Base-by-base conservation (phyloP, 768 basidiomycete genomes). In the Trametes cingulata region DNA sequence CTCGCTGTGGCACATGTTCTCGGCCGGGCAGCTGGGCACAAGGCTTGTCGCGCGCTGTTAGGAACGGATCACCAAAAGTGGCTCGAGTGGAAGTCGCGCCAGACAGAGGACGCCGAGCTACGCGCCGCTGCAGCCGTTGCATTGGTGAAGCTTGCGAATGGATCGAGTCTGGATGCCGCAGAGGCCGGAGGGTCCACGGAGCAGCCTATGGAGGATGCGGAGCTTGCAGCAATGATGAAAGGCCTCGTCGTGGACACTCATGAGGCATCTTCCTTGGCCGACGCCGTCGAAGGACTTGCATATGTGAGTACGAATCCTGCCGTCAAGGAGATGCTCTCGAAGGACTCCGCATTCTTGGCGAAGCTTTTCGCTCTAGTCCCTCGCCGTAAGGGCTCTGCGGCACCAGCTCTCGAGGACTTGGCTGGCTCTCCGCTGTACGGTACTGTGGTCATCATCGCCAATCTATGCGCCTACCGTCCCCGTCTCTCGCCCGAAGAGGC, bases 231-330 rank as follows among this genome's bases (percentile, higher is more conserved):
- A 52, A 74, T 80, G 55, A 80, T 94, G 79, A 85, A 83, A 64
- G 76, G 77, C 13, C 74, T 90, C 52, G 76, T 88, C 27, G 65
- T 81, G 49, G 72, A 76, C 35, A 71, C 69, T 39, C 72, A 71
- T 9, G 74, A 81, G 33, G 65, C 71, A 6, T 66, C 79, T 20
- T 80, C 83, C 13, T 65, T 84, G 15, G 74, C 78, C 8, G 87
- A 93, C 61, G 86, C 86, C 4, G 78, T 95, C 14, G 95, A 97
- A 75, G 93, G 88, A 0, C 76, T 97, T 50, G 91, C 90, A n/a
- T 90, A 95, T 72, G 82, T 93, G 57, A 91, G 85, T 58, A 75
- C 81, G 48, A 80, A 85, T 64, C 78, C 90, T 1, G 60, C 71
- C 1, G 78, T 89, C 58, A 90, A 91, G 69, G 85, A 90, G 59